phyloP scores from a whole-genome alignment of 768 basidiomycete species.

The Mycena metata region DNA sequence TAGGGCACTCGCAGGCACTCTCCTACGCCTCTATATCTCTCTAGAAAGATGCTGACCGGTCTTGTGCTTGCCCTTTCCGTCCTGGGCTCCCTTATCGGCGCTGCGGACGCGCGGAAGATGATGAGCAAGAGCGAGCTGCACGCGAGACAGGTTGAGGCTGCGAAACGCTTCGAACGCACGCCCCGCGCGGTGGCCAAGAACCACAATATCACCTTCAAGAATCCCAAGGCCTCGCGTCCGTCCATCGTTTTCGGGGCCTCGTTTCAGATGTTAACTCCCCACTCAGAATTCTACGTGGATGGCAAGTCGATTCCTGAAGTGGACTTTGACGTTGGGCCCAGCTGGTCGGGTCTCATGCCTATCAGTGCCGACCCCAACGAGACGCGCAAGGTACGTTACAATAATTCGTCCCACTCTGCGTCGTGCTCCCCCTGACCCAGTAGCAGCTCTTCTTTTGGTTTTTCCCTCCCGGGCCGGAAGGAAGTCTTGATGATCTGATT shows the following conservation, averaged over 20 bases:
- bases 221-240: conserved; percentile 73
- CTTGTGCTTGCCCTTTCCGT: conserved; percentile 37
- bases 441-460: conserved; percentile 86
- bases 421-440: not conserved
- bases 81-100: conserved; percentile 33
- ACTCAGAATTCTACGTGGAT: conserved; percentile 76
- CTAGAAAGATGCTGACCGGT: conserved; percentile 34
- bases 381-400: conserved; percentile 68
- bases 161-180: conserved; percentile 52
- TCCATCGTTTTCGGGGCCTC: conserved; percentile 2
- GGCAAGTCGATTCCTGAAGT: conserved; percentile 76
- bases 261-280: not conserved
- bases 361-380: conserved; percentile 73
- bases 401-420: too few relatives aligned
- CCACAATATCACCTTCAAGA: conserved; percentile 79
- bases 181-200: conserved; percentile 36
- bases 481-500: conserved; percentile 78
- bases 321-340: conserved; percentile 80
- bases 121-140: conserved; percentile 58
- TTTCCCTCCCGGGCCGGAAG: conserved; percentile 82
- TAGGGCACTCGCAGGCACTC: too few relatives aligned
- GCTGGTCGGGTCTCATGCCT: conserved; percentile 81
- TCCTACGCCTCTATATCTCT: not conserved
- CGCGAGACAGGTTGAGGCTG: conserved; percentile 62
- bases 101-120: conserved; percentile 48